phyloP scores from a whole-genome alignment of 2,329 filamentous ascomycete genomes.

The Triangularia verruculosa region DNA sequence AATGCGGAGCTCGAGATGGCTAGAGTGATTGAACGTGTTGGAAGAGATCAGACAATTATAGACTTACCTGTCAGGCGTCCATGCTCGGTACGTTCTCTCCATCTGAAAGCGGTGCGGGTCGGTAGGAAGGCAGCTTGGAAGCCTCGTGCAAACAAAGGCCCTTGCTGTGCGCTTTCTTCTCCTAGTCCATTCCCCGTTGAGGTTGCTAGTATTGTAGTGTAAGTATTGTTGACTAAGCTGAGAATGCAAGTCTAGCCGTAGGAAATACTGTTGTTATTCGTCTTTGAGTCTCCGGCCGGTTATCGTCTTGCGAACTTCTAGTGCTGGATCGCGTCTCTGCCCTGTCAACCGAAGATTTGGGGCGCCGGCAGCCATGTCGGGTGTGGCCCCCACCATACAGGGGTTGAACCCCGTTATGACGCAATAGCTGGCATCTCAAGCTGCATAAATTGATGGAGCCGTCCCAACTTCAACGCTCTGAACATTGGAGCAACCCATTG shows the following conservation, averaged over 20 bases:
- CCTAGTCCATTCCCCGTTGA: conserved; percentile 2
- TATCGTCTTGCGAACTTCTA: neutral
- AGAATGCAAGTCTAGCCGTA: neutral
- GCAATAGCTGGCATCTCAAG: conserved; percentile 11
- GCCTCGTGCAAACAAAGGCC: conserved; percentile 10
- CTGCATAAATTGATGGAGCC: neutral
- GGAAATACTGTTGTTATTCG: neutral
- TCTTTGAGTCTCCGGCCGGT: neutral
- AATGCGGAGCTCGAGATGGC: neutral
- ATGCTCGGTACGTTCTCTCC: conserved; percentile 18
- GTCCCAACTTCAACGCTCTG: neutral
- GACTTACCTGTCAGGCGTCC: conserved; percentile 23
- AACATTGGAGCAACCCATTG: neutral
- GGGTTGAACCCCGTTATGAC: conserved; percentile 21
- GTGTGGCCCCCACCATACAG: conserved; percentile 8
- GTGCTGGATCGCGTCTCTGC: neutral
- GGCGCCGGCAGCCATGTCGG: conserved; percentile 8
- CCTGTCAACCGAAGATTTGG: neutral
- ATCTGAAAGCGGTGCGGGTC: conserved; percentile 13
- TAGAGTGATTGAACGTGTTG: neutral
- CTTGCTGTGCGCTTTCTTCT: conserved; percentile 8
- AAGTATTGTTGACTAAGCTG: neutral
- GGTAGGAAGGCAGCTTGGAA: neutral
- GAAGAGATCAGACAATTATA: neutral
- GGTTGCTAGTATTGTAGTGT: conserved; percentile 5